Base-by-base conservation (phyloP, 257 asterid genomes). In the Solanum bulbocastanum region DNA sequence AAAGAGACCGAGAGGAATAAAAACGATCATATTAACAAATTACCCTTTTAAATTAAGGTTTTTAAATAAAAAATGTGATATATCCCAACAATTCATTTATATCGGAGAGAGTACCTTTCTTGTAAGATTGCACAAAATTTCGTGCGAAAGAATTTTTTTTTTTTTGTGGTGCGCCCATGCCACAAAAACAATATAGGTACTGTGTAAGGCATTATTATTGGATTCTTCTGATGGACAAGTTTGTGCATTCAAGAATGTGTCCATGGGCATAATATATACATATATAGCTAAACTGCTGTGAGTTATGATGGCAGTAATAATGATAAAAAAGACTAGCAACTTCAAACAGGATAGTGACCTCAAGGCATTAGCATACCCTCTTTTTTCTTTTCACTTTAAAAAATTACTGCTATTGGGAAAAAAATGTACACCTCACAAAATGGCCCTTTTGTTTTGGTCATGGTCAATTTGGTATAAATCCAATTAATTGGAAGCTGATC, bases 321-420 rank as follows among this genome's bases (percentile, higher is more conserved):
- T 87, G 88, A 84, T 72, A 52, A 87, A 87, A 86, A 68, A 56
- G 89, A 88, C 87, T 75, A 82, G 52, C 30, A 87, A 84, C 69
- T 39, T 30, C 46, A 87, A 44, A 82, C 62, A 87, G 79, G 91
- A 90, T 86, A 87, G 81, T 74, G 89, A 87, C 88, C 83, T 37
- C 52, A 14, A 56, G 56, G 78, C 88, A 88, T 86, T 87, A 86
- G 32, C 88, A 84, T 8, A 83, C 49, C 6, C 44, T 37, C 36
- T 62, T 10, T 5, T 8, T 83, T 33, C 9, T 58, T 88, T 86
- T 83, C 87, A 83, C 87, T 83, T 74, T 58, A 39, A 79, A 78
- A 85, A 87, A 86, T 52, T 81, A 85, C 84, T 49, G 85, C 6
- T 10, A 66, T 15, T 15, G 58, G 40, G 6, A 65, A 33, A 33